Evolutionary conservation across 306 rosid genomes (phyloP).

Genomic region (Fragaria ananassa): DNA sequence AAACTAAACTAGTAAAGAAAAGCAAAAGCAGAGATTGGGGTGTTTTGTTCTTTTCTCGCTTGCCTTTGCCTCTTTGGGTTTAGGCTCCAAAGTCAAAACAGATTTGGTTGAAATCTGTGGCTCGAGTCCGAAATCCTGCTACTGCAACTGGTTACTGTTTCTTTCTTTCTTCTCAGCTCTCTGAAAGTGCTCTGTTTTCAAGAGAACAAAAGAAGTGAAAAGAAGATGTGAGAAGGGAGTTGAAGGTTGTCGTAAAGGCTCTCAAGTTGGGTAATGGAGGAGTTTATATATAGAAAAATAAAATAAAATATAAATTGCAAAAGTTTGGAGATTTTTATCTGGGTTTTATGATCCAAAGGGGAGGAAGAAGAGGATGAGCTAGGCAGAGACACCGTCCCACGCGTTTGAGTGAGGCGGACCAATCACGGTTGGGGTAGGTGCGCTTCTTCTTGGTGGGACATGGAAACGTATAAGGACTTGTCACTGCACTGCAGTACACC

Average conservation of each 20-base stretch:
- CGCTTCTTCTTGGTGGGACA: conserved; percentile 52
- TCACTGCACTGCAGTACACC: not conserved
- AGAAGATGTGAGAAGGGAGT: conserved; percentile 17
- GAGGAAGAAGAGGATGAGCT: conserved; percentile 3
- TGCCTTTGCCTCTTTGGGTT: conserved; percentile 15
- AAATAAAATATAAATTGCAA: not conserved
- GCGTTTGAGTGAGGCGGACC: conserved; percentile 43
- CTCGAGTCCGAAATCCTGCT: conserved; percentile 36
- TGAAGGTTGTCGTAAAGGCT: conserved; percentile 32
- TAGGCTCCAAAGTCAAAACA: conserved; percentile 44
- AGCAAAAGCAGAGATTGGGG: conserved; percentile 16
- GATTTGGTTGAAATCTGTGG: conserved; percentile 33
- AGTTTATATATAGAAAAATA: not conserved
- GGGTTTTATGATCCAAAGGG: conserved; percentile 5
- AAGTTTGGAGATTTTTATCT: not conserved
- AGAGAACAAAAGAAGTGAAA: not conserved
- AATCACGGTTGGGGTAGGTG: conserved; percentile 46
- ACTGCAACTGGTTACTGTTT: conserved; percentile 15
- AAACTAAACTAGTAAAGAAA: not conserved
- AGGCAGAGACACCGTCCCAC: conserved; percentile 50
- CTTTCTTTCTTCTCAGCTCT: not conserved
- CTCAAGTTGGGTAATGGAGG: not conserved
- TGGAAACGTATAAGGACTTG: conserved; percentile 13
- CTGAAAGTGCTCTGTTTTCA: not conserved
- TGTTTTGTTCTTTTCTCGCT: conserved; percentile 13